Evolutionary conservation across 2,329 filamentous ascomycete species (phyloP), one percentile per base, ranked within the genome.

Genomic region (Fusarium nisikadoi): DNA sequence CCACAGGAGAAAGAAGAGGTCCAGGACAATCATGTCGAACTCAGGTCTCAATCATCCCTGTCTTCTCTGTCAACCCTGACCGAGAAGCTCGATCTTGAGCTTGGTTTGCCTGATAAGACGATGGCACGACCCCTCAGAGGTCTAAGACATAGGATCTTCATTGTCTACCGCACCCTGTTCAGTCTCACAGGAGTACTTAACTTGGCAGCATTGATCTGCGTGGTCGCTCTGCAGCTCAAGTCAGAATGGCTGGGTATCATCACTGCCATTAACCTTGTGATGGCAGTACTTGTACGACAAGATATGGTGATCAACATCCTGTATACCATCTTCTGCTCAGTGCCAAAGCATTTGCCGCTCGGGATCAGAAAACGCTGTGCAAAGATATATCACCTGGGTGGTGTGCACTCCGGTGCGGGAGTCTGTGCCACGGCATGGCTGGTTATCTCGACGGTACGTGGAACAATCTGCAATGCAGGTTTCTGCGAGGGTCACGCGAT

Each of bases 81-180:
- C 13, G 78, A 81, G 54, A 80, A 82, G 65, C 43, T 74, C 45
- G 73, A 79, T 54, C 75, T 82, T 36, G 70, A 71, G 36, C 58
- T 66, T 10, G 80, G 80, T 9, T 69, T 86, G 10, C 84, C 84
- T 6, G 76, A 76, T 12, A 87, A 87, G 77, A 80, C 79, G 23
- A 79, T 80, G 31, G 71, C 77, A 5, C 82, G 83, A 42, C 80
- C 80, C 9, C 78, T 80, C 63, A 80, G 83, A 54, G 83, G 81
- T 57, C 70, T 86, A 35, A 79, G 83, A 35, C 80, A 83, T 75
- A 82, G 83, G 35, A 77, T 88, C 62, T 82, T 89, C 74, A 86
- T 86, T 58, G 81, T 86, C 31, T 90, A 90, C 73, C 84, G 88
- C 27, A 84, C 86, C 8, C 84, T 90, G 13, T 90, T 90, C 78